Percentiles rank a stretch among this genome's conserved stretches.
phyloP scores from a whole-genome alignment of 2,329 filamentous ascomycete genomes.

The Aspergillus fumigatiaffinis region DNA sequence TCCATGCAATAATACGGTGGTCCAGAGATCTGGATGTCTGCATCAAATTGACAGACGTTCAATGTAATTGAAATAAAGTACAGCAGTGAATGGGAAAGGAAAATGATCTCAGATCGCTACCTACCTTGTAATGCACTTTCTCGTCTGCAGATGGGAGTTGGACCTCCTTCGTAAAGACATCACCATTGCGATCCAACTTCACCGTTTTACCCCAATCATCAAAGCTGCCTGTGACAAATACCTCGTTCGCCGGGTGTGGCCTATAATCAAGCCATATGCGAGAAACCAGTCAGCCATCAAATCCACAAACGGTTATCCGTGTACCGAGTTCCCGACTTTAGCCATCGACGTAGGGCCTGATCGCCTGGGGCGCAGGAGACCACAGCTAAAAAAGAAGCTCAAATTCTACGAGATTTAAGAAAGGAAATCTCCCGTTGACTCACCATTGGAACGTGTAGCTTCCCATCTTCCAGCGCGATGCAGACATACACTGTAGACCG shows the following conservation, averaged over 20 bases:
- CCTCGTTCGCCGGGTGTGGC: slow-evolving; percentile 77
- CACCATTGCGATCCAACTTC: slow-evolving; percentile 71
- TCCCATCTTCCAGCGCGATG: slow-evolving; percentile 23
- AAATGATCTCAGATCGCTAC: slow-evolving; percentile 23
- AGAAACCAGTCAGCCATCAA: slow-evolving; percentile 26
- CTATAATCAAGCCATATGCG: slow-evolving; percentile 46
- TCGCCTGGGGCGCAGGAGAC: background rate
- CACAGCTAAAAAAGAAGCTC: background rate
- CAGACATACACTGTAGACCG: background rate
- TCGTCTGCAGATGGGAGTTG: slow-evolving; percentile 60
- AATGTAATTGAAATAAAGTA: background rate
- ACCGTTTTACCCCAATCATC: slow-evolving; percentile 89
- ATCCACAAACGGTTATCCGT: slow-evolving; percentile 4
- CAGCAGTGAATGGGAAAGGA: slow-evolving; percentile 1
- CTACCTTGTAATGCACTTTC: slow-evolving; percentile 94
- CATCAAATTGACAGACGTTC: background rate
- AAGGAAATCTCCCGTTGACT: slow-evolving; percentile 14
- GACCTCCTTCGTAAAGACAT: slow-evolving; percentile 76
- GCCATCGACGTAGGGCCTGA: background rate
- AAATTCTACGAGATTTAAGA: background rate
- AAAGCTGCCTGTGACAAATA: slow-evolving; percentile 94
- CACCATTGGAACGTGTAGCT: slow-evolving; percentile 38
- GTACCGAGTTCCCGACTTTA: slow-evolving; percentile 1
- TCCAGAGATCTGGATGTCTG: background rate
- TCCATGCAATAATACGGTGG: background rate